Evolutionary conservation across 1,284 basidiomycete genomes (phyloP), one percentile per base, ranked within the genome.

Genomic region (Pulchroboletus neoregius): DNA sequence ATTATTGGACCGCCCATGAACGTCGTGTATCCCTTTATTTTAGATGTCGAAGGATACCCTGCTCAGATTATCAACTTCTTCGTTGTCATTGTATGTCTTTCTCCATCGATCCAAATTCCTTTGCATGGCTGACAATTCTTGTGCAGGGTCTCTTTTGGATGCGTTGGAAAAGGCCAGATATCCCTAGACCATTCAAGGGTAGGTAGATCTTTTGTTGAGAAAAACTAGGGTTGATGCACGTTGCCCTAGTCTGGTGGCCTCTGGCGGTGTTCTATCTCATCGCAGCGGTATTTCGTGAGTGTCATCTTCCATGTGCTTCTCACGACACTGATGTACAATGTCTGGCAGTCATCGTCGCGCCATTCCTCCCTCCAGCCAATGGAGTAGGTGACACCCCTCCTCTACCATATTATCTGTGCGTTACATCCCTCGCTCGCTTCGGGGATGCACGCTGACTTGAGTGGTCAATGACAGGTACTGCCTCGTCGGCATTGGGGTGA

Each of bases 101-200:
- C 5, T 9, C 5, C 15, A 7, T n/a, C 15, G 0, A n/a, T n/a
- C n/a, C n/a, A n/a, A n/a, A n/a, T n/a, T n/a, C n/a, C n/a, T n/a
- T n/a, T n/a, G n/a, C n/a, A n/a, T n/a, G n/a, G n/a, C n/a, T n/a
- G n/a, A n/a, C n/a, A n/a, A n/a, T n/a, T n/a, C n/a, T n/a, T n/a
- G n/a, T n/a, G n/a, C 31, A 80, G 71, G 81, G 79, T 12, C 68
- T 84, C 3, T 78, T 83, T 58, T 82, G 72, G 68, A 63, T 82
- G 30, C 62, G 79, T 37, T 80, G 71, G 67, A 71, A 59, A 46
- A 71, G 72, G 47, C 79, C 79, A 1, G 51, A 74, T 44, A 61
- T 65, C 1, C 55, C 45, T 3, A 67, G 80, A 13, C 78, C 80
- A n/a, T 82, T 81, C 69, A 82, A 77, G 65, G 74, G 79, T 71